These are phyloP conservation scores for Epichloe gansuensis DNA, from an alignment of 2,329 filamentous ascomycete genomes.

Conservation along the genomic window DNA sequence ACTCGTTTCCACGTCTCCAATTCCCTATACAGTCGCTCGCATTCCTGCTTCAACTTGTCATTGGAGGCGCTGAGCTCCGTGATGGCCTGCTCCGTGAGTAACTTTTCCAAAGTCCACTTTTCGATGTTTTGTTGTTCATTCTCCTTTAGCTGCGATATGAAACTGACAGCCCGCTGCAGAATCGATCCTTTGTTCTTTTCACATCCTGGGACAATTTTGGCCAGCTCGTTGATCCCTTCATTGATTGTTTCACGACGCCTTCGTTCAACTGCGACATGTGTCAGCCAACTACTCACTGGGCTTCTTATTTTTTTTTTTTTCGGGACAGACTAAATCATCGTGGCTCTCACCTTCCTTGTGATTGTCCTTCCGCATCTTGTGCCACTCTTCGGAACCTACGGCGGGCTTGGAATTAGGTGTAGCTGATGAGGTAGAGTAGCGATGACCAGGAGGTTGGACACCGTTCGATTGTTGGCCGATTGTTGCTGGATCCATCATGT, in stretches of 20 bases:
- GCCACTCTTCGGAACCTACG: constrained; percentile 97
- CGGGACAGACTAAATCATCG: too few relatives aligned
- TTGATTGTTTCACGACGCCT: constrained; percentile 97
- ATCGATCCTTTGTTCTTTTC: constrained; percentile 99
- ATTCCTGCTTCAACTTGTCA: constrained; percentile 74
- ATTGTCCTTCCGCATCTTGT: constrained; percentile 92
- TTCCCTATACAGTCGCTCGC: constrained; percentile 65
- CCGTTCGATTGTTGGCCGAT: constrained; percentile 26
- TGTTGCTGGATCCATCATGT: constrained; percentile 14
- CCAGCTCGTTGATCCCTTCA: constrained; percentile 94
- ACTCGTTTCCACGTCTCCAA: constrained; percentile 68
- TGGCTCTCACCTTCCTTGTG: constrained; percentile 79
- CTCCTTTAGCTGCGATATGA: constrained; percentile 89
- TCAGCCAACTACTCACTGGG: constrained; percentile 10
- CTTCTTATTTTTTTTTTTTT: too few relatives aligned
- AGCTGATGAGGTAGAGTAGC: constrained; percentile 26
- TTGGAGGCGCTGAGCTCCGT: constrained; percentile 78
- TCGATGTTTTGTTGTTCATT: constrained; percentile 91
- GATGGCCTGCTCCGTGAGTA: constrained; percentile 79
- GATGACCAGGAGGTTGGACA: constrained; percentile 18
- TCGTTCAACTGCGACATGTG: constrained; percentile 61
- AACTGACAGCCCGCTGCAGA: constrained; percentile 81
- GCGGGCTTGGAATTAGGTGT: constrained; percentile 56
- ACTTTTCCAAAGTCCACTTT: constrained; percentile 85
- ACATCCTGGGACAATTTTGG: constrained; percentile 93